These are phyloP conservation scores for Endothia cerciana DNA, from an alignment of 2,329 filamentous ascomycete species.

Conservation along the genomic window DNA sequence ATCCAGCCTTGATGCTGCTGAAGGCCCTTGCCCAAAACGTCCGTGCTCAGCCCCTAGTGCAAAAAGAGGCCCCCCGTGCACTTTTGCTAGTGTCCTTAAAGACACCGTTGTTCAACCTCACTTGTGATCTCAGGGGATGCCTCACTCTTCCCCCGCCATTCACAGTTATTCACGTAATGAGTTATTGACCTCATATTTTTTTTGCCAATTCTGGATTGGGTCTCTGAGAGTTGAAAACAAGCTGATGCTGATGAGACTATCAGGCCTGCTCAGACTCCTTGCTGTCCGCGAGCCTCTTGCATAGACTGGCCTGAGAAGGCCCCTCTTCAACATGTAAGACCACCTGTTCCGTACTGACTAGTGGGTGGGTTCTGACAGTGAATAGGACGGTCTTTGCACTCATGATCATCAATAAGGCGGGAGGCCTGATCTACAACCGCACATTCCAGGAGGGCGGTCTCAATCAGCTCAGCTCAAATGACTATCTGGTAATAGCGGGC, in stretches of 20 bases:
- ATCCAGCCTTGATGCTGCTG: not conserved
- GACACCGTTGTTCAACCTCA: slow-evolving; percentile 11
- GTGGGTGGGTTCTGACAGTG: not conserved
- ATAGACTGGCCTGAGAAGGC: slow-evolving; percentile 9
- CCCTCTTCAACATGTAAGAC: slow-evolving; percentile 24
- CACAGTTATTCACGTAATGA: not conserved
- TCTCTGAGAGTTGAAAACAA: not conserved
- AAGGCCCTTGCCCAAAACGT: not conserved
- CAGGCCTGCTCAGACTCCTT: slow-evolving; percentile 4
- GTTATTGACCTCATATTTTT: not conserved
- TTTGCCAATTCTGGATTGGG: too few relatives aligned
- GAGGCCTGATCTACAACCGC: slow-evolving; percentile 93
- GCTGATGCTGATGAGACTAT: not conserved
- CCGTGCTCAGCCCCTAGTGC: not conserved
- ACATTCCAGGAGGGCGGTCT: slow-evolving; percentile 86
- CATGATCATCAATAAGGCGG: slow-evolving; percentile 98
- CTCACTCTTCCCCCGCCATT: not conserved
- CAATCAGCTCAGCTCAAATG: slow-evolving; percentile 88
- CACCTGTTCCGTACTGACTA: not conserved
- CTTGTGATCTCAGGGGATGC: slow-evolving; percentile 2
- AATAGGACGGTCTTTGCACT: slow-evolving; percentile 89
- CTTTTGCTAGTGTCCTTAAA: slow-evolving; percentile 4
- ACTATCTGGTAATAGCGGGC: slow-evolving; percentile 94
- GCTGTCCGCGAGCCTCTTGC: slow-evolving; percentile 8
- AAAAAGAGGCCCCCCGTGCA: not conserved